Conservation (phyloP, 83 land plant species). For the Thuja plicata region DNA sequence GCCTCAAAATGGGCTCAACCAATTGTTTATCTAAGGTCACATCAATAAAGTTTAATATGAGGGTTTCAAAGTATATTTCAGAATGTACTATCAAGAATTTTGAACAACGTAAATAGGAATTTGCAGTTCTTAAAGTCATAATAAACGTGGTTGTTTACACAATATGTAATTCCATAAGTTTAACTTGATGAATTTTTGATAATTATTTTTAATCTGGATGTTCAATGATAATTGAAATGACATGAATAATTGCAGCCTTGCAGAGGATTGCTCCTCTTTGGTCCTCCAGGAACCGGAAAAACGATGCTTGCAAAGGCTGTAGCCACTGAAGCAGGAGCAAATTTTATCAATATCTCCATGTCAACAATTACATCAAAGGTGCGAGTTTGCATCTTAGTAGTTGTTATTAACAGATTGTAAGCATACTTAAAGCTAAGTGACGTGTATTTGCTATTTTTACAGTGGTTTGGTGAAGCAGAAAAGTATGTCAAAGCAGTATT, state of each 20-base stretch:
- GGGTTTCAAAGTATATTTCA: neutral
- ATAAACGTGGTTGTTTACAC: neutral
- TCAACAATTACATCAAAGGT: constrained; percentile 59
- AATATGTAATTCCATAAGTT: neutral
- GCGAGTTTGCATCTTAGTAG: neutral
- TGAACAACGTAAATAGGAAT: neutral
- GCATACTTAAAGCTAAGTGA: neutral
- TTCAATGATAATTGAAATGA: neutral
- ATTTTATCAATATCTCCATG: constrained; percentile 62
- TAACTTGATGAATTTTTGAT: neutral
- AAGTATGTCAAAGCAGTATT: constrained; percentile 63
- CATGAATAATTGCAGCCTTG: constrained; percentile 40
- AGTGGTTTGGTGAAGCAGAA: constrained; percentile 73
- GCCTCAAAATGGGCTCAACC: neutral
- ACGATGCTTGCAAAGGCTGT: constrained; percentile 68
- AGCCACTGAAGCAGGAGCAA: constrained; percentile 61
- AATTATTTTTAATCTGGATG: neutral
- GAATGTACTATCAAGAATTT: neutral
- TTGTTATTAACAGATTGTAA: neutral
- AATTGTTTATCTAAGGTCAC: neutral
- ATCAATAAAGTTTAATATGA: neutral
- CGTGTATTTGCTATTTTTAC: constrained; percentile 11
- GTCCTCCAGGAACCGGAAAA: constrained; percentile 62
- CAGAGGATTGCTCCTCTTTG: constrained; percentile 53
- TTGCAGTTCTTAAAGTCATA: neutral